A percentile compares a stretch with the other conserved stretches of the same genome.
Conservation (phyloP, 208 protist species). For the Acanthamoeba lugdunensis region DNA sequence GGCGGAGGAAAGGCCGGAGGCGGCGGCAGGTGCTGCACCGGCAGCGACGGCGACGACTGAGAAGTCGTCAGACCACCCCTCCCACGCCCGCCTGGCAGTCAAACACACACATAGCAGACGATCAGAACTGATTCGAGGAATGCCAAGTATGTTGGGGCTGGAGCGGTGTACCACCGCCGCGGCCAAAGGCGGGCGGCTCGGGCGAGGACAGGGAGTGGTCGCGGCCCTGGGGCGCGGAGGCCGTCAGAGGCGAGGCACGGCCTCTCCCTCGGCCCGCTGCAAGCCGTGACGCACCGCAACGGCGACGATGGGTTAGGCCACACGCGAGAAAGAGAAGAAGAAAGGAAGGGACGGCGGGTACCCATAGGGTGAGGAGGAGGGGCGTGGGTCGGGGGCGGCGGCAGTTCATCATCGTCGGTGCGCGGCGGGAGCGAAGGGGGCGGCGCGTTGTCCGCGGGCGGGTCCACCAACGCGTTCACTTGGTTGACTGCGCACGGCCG, state of each 20-base stretch:
- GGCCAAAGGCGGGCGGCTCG: not conserved
- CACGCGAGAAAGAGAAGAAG: too few relatives aligned
- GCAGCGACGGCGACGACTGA: not conserved
- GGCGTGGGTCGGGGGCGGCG: not conserved
- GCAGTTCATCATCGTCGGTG: not conserved
- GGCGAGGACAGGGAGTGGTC: not conserved
- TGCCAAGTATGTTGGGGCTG: too few relatives aligned
- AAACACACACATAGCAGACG: too few relatives aligned
- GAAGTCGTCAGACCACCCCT: not conserved
- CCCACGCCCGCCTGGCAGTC: not conserved
- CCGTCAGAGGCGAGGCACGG: not conserved
- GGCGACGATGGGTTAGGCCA: too few relatives aligned
- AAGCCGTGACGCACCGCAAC: too few relatives aligned
- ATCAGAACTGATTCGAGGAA: too few relatives aligned
- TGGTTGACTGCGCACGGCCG: not conserved
- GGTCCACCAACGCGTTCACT: conserved; percentile 30
- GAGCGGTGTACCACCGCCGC: not conserved
- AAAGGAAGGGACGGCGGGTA: not conserved
- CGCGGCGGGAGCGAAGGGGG: conserved; percentile 16
- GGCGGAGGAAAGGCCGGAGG: not conserved
- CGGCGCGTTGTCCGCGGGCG: not conserved
- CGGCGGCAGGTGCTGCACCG: not conserved
- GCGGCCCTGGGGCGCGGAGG: not conserved
- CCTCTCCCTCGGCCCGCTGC: not conserved
- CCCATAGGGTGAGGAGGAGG: not conserved